Base-by-base conservation (phyloP, 257 asterid species). In the Ehretia macrophylla region DNA sequence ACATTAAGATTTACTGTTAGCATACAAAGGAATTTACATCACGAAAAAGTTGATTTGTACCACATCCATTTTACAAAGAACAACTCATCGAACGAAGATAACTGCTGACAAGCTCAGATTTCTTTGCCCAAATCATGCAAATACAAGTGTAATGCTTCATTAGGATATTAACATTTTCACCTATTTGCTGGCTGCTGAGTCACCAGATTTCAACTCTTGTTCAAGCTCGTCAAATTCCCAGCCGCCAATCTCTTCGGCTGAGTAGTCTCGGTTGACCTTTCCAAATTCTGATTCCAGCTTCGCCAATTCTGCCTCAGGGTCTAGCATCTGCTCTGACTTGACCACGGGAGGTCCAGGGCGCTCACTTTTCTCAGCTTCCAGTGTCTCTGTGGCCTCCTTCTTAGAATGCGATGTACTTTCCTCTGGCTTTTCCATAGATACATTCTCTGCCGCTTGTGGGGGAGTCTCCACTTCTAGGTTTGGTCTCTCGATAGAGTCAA, bases 211-310 rank as follows among this genome's bases (percentile, higher is more conserved):
- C 64, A 92, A 68, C 79, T 83, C 99, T 72, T 58, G 83, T 74
- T 92, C 99, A 19, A 92, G 94, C 78, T 92, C 99, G 45, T 88
- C 99, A 20, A 92, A 92, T 73, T 88, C 97, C 97, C 99, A 92
- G 55, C 77, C 94, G 40, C 94, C 85, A 51, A 92, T 80, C 68
- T 92, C 99, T 74, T 86, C 95, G 0, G 79, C 66, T 13, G 95
- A 70, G 83, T 88, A 83, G 46, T 83, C 81, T 60, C 70, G 71
- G 59, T 81, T 73, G 37, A 83, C 79, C 32, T 86, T 84, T 27
- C 97, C 97, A 44, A 92, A 86, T 76, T 92, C 97, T 52, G 95
- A 84, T 78, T 88, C 99, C 51, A 92, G 69, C 79, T 85, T 77
- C 16, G 95, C 93, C 71, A 92, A 67, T 71, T 92, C 99, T n/a